Evolutionary conservation across 2,329 filamentous ascomycete genomes (phyloP).

Genomic region (Ophiocordyceps camponoti-saundersi): DNA sequence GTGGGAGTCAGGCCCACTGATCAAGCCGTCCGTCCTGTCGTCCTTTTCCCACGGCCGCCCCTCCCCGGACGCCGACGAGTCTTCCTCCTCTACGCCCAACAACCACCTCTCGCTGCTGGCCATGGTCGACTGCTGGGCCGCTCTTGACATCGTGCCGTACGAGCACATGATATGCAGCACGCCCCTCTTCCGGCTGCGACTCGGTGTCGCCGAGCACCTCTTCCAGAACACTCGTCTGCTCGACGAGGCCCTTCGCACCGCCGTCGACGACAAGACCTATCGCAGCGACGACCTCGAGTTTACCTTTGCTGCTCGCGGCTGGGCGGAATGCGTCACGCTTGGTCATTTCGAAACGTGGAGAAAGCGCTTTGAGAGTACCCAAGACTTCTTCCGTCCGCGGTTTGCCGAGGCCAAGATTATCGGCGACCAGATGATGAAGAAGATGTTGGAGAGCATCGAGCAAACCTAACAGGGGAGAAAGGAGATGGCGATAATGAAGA

Average conservation of each 20-base stretch:
- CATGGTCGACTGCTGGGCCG: slow-evolving; percentile 98
- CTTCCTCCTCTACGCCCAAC: slow-evolving; percentile 47
- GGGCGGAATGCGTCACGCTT: slow-evolving; percentile 84
- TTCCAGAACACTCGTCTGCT: slow-evolving; percentile 72
- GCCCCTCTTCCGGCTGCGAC: slow-evolving; percentile 87
- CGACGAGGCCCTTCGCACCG: slow-evolving; percentile 70
- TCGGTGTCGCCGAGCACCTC: slow-evolving; percentile 92
- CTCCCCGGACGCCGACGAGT: slow-evolving; percentile 24
- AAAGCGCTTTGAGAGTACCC: slow-evolving; percentile 79
- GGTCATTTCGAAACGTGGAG: slow-evolving; percentile 88
- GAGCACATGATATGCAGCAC: slow-evolving; percentile 99
- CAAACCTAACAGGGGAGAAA: not conserved
- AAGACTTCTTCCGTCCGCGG: slow-evolving; percentile 77
- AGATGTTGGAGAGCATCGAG: slow-evolving; percentile 57
- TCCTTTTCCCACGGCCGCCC: slow-evolving; percentile 69
- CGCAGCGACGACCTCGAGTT: slow-evolving; percentile 94
- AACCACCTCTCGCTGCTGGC: slow-evolving; percentile 87
- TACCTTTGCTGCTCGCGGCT: slow-evolving; percentile 87
- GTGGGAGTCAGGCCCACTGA: slow-evolving; percentile 47
- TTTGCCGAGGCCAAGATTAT: slow-evolving; percentile 77
- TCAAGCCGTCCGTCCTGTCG: slow-evolving; percentile 74
- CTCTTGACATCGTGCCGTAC: slow-evolving; percentile 83
- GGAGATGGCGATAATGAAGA: not conserved
- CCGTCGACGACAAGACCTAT: slow-evolving; percentile 79
- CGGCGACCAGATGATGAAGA: slow-evolving; percentile 95